Base-by-base conservation (phyloP, 2,329 filamentous ascomycete genomes). In the Paraconiothyrium brasiliense region DNA sequence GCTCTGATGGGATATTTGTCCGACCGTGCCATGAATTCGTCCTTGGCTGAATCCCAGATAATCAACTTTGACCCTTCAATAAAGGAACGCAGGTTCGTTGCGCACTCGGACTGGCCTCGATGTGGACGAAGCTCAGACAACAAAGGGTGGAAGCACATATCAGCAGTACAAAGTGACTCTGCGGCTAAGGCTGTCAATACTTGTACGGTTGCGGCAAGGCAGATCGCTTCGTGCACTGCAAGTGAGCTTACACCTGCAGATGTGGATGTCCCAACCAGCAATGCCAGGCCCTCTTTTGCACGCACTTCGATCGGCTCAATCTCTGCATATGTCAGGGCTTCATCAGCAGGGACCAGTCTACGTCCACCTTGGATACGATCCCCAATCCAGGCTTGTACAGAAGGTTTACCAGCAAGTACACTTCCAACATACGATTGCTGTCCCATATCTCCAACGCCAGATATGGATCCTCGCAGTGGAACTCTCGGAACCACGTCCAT, bases 1-100 rank as follows among this genome's bases (percentile, higher is more conserved):
- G 87, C 91, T 8, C 90, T 83, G 1, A 89, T 79, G 0, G 88
- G 82, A 68, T 92, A 92, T 2, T 89, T 83, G 71, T 91, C 89
- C 70, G 91, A 68, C n/a, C 63, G 65, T 10, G 71, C 60, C 30
- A 54, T 59, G 20, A 58, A 46, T 8, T 55, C 55, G 16, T 61
- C 34, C 13, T 39, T 49, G 13, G 49, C 59, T n/a, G 46, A 32
- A 11, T 62, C 37, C 14, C 61, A 55, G 3, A 63, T 20, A 14
- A 63, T 61, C 2, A 77, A 66, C 47, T 65, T 61, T 0, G 74
- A 75, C 22, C 71, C 71, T 27, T 59, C 20, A 10, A 76, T 60
- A 44, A 70, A 71, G 2, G 59, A 55, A 16, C 57, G 60, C 34
- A 77, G 65, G 34, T 66, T 76, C 10, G 47, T 30, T 11, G 73